phyloP scores from a whole-genome alignment of 2,329 filamentous ascomycete genomes.

The Botryotinia convoluta region DNA sequence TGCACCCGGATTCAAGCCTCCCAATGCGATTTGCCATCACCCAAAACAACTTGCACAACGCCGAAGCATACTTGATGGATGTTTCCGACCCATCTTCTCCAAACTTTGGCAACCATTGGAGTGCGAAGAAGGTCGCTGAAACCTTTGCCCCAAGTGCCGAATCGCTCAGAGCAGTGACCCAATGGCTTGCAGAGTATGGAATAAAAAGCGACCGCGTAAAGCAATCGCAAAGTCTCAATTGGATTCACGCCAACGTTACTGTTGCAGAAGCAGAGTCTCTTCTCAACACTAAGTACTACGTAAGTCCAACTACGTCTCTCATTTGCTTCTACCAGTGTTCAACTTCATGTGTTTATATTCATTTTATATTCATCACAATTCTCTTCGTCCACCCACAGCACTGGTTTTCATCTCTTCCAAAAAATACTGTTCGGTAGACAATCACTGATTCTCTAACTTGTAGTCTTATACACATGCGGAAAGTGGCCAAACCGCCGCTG shows the following conservation, averaged over 20 bases:
- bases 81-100: slow-evolving; percentile 39
- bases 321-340: background rate
- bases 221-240: slow-evolving; percentile 42
- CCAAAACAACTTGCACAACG: slow-evolving; percentile 46
- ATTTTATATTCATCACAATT: background rate
- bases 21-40: slow-evolving; percentile 43
- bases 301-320: slow-evolving; percentile 6
- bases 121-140: slow-evolving; percentile 28
- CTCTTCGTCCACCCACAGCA: background rate
- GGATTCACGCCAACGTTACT: slow-evolving; percentile 38
- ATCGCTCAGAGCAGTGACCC: slow-evolving; percentile 42
- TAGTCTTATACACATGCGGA: slow-evolving; percentile 23
- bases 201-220: slow-evolving; percentile 48
- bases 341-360: background rate
- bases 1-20: slow-evolving; percentile 20
- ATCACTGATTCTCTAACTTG: background rate
- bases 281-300: slow-evolving; percentile 48
- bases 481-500: slow-evolving; percentile 27
- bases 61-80: slow-evolving; percentile 44
- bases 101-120: slow-evolving; percentile 22
- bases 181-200: slow-evolving; percentile 54
- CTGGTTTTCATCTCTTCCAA: background rate
- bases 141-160: slow-evolving; percentile 45
- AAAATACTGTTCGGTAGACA: background rate
- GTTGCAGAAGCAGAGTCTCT: slow-evolving; percentile 49